A percentile compares a stretch with the other conserved stretches of the same genome.
Conservation (phyloP, 225 moss, liverwort and hornwort species). For the Takakia lepidozioides region DNA sequence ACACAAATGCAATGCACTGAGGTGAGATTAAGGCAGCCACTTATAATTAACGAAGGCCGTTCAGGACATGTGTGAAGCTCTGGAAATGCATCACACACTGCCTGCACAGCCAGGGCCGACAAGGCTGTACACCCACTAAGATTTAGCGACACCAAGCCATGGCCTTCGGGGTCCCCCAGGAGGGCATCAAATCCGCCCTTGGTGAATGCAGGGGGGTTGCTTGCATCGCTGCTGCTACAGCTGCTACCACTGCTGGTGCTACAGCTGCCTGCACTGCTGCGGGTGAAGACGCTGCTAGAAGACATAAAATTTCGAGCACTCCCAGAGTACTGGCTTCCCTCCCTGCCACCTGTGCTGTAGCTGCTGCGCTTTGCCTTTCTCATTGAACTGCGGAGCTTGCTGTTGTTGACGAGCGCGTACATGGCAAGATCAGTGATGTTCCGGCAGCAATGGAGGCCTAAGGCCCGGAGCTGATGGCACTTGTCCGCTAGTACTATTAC, state of each 20-base stretch:
- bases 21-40: slow-evolving; percentile 98
- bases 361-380: slow-evolving; percentile 48
- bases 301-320: slow-evolving; percentile 17
- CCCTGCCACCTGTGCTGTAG: slow-evolving; percentile 31
- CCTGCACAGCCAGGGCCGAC: slow-evolving; percentile 86
- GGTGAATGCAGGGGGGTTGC: slow-evolving; percentile 33
- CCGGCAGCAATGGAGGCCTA: slow-evolving; percentile 82
- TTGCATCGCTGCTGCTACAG: slow-evolving; percentile 64
- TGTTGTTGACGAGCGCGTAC: slow-evolving; percentile 77
- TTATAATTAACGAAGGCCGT: slow-evolving; percentile 75
- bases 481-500: slow-evolving; percentile 78
- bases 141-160: slow-evolving; percentile 86
- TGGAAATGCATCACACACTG: slow-evolving; percentile 89
- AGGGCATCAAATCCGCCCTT: slow-evolving; percentile 67
- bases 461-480: slow-evolving; percentile 65
- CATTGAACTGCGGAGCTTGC: slow-evolving; percentile 30
- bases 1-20: slow-evolving; percentile 92
- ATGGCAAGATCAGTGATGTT: slow-evolving; percentile 88
- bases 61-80: slow-evolving; percentile 95
- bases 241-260: slow-evolving; percentile 56
- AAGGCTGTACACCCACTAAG: slow-evolving; percentile 88
- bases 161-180: slow-evolving; percentile 53
- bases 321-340: slow-evolving; percentile 16
- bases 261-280: slow-evolving; percentile 54
- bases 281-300: slow-evolving; percentile 27